A percentile compares a stretch with the other conserved stretches of the same genome.
phyloP scores from a whole-genome alignment of 352 stramenopile genomes.

The Globisporangium yorkense region DNA sequence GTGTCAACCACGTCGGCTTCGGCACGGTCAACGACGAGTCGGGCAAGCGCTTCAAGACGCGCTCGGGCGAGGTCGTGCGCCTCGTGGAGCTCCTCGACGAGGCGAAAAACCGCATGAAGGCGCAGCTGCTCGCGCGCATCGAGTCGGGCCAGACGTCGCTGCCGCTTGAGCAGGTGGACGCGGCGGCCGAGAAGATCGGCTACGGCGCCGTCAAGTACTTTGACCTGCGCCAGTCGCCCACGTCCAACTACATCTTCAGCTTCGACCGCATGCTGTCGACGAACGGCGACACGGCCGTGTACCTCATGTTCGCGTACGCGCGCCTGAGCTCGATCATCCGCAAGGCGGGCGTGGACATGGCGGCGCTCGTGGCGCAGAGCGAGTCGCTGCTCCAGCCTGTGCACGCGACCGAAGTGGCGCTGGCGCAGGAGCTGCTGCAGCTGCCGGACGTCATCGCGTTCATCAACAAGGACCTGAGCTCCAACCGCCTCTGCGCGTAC shows the following conservation, averaged over 20 bases:
- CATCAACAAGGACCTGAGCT: slow-evolving; percentile 94
- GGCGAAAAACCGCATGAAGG: slow-evolving; percentile 94
- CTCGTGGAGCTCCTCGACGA: slow-evolving; percentile 99
- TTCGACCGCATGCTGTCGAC: slow-evolving; percentile 99
- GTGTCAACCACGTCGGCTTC: slow-evolving; percentile 80
- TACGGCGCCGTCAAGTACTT: slow-evolving; percentile 99
- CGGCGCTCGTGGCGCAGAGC: slow-evolving; percentile 47
- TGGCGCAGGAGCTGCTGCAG: slow-evolving; percentile 93
- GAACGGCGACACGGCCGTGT: slow-evolving; percentile 99
- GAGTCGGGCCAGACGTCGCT: slow-evolving; percentile 86
- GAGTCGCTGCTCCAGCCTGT: slow-evolving; percentile 55
- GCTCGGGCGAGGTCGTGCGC: slow-evolving; percentile 96
- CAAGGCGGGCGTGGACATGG: slow-evolving; percentile 90
- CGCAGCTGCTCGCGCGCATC: slow-evolving; percentile 89
- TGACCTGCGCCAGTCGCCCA: slow-evolving; percentile 97
- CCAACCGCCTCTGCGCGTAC: slow-evolving; percentile 98
- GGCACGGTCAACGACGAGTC: slow-evolving; percentile 85
- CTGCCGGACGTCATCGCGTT: slow-evolving; percentile 94
- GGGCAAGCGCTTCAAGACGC: slow-evolving; percentile 96
- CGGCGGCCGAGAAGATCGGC: slow-evolving; percentile 93
- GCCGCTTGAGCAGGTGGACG: slow-evolving; percentile 89
- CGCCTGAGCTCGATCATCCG: slow-evolving; percentile 95
- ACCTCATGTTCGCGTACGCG: slow-evolving; percentile 99
- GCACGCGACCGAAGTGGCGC: slow-evolving; percentile 87
- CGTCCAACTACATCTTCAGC: slow-evolving; percentile 98